Base-by-base conservation (phyloP, 2,329 filamentous ascomycete genomes). In the Acarospora socialis region DNA sequence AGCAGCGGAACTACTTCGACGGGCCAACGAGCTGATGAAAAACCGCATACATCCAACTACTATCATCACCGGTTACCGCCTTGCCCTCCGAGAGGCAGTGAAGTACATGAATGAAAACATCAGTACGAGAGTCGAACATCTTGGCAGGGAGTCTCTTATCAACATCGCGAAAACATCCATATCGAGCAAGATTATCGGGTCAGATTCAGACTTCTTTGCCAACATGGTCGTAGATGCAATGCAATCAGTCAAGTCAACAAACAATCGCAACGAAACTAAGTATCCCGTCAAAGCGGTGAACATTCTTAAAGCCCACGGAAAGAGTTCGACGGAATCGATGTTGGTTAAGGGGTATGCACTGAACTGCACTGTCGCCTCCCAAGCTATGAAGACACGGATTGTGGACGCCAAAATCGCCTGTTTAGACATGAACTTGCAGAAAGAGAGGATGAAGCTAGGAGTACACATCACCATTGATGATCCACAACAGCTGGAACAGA, bases 31-130 rank as follows among this genome's bases (percentile, higher is more conserved):
- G 64, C 72, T 98, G 45, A 92, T 95, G 81, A 94, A 90, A 70
- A 98, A 95, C 73, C 81, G 86, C 57, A 98, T 98, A 72, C 90
- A 98, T 64, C 92, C 90, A 35, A 98, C 90, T 16, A 98, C 92
- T 39, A 95, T 98, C 61, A 98, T 98, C 55, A 95, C 84, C 40
- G 90, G 90, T 50, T 98, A 98, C 70, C 74, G 90, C 51, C 72
- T 98, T 50, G 90, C 90, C 39, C 70, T 98, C 46, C 73, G 90
- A 51, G 90, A 98, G 66, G 90, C 90, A 37, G 78, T 98, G 54
- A 92, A 92, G 63, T 98, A 94, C 63, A 92, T 98, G 78, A 87
- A 83, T 61, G 90, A 98, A 60, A 93, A 95, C 57, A 79, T 98
- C 57, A 87, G 82, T 66, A 82, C 83, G 50, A 93, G 92, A 63